These are phyloP conservation scores for Megacollybia marginata DNA, from an alignment of 768 basidiomycete genomes.

Conservation along the genomic window DNA sequence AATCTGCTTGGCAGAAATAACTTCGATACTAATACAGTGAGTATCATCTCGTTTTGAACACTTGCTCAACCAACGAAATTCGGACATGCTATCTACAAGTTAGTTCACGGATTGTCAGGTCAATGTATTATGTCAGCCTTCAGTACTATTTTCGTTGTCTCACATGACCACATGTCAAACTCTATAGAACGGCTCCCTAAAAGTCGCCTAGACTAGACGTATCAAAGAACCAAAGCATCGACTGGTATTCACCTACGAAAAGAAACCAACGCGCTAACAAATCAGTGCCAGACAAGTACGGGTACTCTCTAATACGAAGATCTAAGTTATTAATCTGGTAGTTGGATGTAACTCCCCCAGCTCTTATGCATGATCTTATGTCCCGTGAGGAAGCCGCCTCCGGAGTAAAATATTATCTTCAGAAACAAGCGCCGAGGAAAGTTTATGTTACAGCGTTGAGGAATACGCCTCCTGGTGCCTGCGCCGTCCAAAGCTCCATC, in stretches of 20 bases:
- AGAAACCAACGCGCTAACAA: slow-evolving; percentile 81
- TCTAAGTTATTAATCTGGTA: slow-evolving; percentile 24
- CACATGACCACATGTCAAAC: too few relatives aligned
- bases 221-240: slow-evolving; percentile 54
- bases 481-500: slow-evolving; percentile 28
- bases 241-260: slow-evolving; percentile 83
- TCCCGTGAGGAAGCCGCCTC: slow-evolving; percentile 82
- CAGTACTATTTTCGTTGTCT: too few relatives aligned
- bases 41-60: too few relatives aligned
- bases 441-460: slow-evolving; percentile 63
- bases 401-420: slow-evolving; percentile 83
- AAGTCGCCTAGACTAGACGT: slow-evolving; percentile 71
- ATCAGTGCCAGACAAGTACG: slow-evolving; percentile 82
- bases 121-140: too few relatives aligned
- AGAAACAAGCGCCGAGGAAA: slow-evolving; percentile 67
- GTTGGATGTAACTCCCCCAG: slow-evolving; percentile 71
- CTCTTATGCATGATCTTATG: too few relatives aligned
- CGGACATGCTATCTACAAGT: too few relatives aligned
- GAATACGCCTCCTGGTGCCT: slow-evolving; percentile 32
- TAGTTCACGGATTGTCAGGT: too few relatives aligned
- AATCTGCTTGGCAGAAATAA: too few relatives aligned
- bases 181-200: slow-evolving; percentile 65
- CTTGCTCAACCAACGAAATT: too few relatives aligned
- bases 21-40: too few relatives aligned
- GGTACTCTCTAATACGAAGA: slow-evolving; percentile 25